A percentile compares a stretch with the other conserved stretches of the same genome.
phyloP scores from a whole-genome alignment of 1,284 basidiomycete species.

The Moesziomyces antarcticus region DNA sequence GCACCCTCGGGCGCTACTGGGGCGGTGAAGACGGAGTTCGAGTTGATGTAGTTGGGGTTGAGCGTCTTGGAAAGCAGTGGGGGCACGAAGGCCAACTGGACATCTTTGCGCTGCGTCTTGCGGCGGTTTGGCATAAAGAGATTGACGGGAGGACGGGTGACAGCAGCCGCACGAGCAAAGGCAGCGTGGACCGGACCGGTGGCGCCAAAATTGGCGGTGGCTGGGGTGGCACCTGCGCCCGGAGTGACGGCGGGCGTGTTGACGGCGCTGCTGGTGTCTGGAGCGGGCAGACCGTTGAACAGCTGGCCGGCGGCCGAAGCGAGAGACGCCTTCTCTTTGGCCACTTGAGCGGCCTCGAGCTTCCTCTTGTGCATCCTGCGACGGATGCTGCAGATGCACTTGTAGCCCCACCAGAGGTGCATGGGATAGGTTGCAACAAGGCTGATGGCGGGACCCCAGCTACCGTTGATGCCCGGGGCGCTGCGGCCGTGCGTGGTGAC shows the following conservation, averaged over 20 bases:
- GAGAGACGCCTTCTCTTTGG: slow-evolving; percentile 44
- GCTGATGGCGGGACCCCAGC: slow-evolving; percentile 54
- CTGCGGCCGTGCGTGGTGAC: slow-evolving; percentile 50
- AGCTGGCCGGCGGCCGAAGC: slow-evolving; percentile 50
- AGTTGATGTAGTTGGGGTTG: slow-evolving; percentile 37
- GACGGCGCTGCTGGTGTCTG: slow-evolving; percentile 57
- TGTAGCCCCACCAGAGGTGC: slow-evolving; percentile 67
- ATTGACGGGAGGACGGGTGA: slow-evolving; percentile 46
- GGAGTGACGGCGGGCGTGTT: slow-evolving; percentile 63
- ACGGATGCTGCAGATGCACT: slow-evolving; percentile 60
- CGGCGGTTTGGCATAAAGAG: slow-evolving; percentile 42
- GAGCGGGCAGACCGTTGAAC: slow-evolving; percentile 57
- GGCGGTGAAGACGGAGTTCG: slow-evolving; percentile 49
- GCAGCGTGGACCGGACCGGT: slow-evolving; percentile 49
- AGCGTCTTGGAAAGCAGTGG: slow-evolving; percentile 23
- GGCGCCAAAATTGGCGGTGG: slow-evolving; percentile 45
- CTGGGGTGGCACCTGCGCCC: slow-evolving; percentile 38
- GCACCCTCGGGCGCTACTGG: slow-evolving; percentile 56
- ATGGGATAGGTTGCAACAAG: slow-evolving; percentile 60
- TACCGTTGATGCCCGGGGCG: slow-evolving; percentile 49
- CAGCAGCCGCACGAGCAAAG: slow-evolving; percentile 54
- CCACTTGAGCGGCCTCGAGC: slow-evolving; percentile 49
- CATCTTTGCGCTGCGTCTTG: slow-evolving; percentile 6
- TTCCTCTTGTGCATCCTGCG: slow-evolving; percentile 62
- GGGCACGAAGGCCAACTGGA: slow-evolving; percentile 4